Evolutionary conservation across 306 rosid species (phyloP).

Genomic region (Astragalus glycyphyllos): DNA sequence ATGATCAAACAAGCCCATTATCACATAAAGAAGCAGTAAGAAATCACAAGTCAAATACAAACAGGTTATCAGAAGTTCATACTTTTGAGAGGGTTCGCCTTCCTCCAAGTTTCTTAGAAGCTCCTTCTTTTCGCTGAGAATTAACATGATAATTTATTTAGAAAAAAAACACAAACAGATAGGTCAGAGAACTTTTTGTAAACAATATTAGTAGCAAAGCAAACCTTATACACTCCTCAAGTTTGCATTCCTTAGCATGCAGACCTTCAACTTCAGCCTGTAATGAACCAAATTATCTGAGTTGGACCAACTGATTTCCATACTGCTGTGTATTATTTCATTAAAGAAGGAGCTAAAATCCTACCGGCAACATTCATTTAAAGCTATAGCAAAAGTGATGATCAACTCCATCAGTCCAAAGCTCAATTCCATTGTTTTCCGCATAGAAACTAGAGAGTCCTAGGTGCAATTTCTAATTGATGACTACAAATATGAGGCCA

Average conservation of each 20-base stretch:
- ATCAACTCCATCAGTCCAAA: slow-evolving; percentile 17
- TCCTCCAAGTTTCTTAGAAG: slow-evolving; percentile 61
- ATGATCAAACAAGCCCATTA: slow-evolving; percentile 39
- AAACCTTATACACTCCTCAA: slow-evolving; percentile 77
- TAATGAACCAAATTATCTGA: slow-evolving; percentile 43
- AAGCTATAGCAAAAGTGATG: slow-evolving; percentile 26
- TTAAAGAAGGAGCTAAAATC: slow-evolving; percentile 31
- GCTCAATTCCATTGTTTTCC: slow-evolving; percentile 6
- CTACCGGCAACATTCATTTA: slow-evolving; percentile 33
- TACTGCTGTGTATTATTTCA: slow-evolving; percentile 5
- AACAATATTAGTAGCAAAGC: slow-evolving; percentile 30
- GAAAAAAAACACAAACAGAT: slow-evolving; percentile 3
- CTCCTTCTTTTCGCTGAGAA: slow-evolving; percentile 69
- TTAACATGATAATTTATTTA: slow-evolving; percentile 32
- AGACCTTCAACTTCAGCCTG: slow-evolving; percentile 78
- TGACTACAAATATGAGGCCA: slow-evolving; percentile 13
- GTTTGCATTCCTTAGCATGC: slow-evolving; percentile 60
- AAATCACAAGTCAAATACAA: slow-evolving; percentile 15
- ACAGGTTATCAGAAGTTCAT: slow-evolving; percentile 38
- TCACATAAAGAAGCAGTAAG: slow-evolving; percentile 38
- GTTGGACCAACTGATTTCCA: slow-evolving; percentile 36
- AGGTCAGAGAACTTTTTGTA: slow-evolving; percentile 31
- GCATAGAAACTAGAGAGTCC: slow-evolving; percentile 31
- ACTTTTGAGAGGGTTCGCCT: slow-evolving; percentile 59
- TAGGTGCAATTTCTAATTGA: slow-evolving; percentile 18